phyloP scores from a whole-genome alignment of 2,329 filamentous ascomycete genomes.

The Aspergillus aculeatus region DNA sequence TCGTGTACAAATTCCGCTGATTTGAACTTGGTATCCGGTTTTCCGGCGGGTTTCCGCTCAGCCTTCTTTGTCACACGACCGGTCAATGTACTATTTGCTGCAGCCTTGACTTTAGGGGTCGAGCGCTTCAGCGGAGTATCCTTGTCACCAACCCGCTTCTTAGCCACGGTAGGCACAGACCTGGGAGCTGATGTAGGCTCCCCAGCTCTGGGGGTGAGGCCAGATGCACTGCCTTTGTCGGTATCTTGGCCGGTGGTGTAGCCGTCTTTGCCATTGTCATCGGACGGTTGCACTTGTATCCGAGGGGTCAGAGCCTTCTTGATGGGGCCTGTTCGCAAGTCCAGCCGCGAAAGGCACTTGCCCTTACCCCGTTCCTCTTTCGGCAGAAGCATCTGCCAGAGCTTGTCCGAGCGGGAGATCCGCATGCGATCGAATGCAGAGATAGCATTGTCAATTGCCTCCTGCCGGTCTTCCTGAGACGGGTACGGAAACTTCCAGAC shows the following conservation, averaged over 20 bases:
- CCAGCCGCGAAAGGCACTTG: conserved; percentile 59
- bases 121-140: conserved; percentile 46
- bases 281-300: conserved; percentile 37
- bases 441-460: conserved; percentile 62
- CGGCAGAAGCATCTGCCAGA: conserved; percentile 63
- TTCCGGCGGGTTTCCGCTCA: conserved; percentile 38
- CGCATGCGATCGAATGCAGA: conserved; percentile 63
- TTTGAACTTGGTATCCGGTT: conserved; percentile 49
- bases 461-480: conserved; percentile 54
- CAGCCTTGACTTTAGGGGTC: conserved; percentile 47
- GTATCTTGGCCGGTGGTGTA: conserved; percentile 38
- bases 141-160: conserved; percentile 41
- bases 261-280: conserved; percentile 38
- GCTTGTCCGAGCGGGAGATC: conserved; percentile 58
- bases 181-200: conserved; percentile 27
- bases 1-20: conserved; percentile 55
- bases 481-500: conserved; percentile 62
- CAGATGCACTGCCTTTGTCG: conserved; percentile 31
- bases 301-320: conserved; percentile 40
- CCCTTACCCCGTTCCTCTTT: conserved; percentile 62
- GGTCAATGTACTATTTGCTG: conserved; percentile 49
- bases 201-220: conserved; percentile 28
- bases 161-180: conserved; percentile 30
- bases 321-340: conserved; percentile 46
- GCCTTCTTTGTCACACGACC: conserved; percentile 49